Conservation (phyloP, 2,329 filamentous ascomycete species). For the Paraconiothyrium sp. region DNA sequence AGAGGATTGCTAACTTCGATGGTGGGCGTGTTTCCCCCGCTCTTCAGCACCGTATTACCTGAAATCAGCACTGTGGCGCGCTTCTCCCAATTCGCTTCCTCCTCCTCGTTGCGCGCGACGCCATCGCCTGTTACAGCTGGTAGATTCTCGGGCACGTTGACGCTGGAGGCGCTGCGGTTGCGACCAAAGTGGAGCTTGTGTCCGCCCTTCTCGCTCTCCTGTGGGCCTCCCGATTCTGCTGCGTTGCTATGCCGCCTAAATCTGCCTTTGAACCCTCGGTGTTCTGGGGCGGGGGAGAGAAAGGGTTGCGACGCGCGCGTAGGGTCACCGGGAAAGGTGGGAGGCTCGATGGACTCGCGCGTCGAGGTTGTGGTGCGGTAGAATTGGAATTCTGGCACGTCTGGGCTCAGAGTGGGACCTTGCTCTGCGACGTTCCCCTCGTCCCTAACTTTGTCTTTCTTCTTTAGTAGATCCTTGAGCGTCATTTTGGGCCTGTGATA, state of each 20-base stretch:
- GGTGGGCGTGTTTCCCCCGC: slow-evolving; percentile 41
- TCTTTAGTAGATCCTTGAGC: slow-evolving; percentile 69
- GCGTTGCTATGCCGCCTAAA: slow-evolving; percentile 49
- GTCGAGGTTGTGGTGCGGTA: slow-evolving; percentile 83
- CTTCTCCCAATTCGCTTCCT: slow-evolving; percentile 82
- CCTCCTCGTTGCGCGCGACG: slow-evolving; percentile 54
- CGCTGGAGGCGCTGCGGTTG: slow-evolving; percentile 66
- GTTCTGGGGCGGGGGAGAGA: slow-evolving; percentile 36
- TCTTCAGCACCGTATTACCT: slow-evolving; percentile 57
- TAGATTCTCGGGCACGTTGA: slow-evolving; percentile 80
- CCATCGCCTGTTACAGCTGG: slow-evolving; percentile 72
- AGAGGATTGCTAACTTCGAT: slow-evolving; percentile 33
- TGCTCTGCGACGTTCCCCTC: slow-evolving; percentile 34
- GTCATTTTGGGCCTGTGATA: slow-evolving; percentile 58
- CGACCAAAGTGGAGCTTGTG: slow-evolving; percentile 68
- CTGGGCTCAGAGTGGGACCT: slow-evolving; percentile 38
- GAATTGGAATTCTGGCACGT: slow-evolving; percentile 75
- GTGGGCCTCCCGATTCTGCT: slow-evolving; percentile 23
- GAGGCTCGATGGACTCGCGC: slow-evolving; percentile 80
- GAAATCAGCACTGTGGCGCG: slow-evolving; percentile 87
- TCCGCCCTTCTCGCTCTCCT: slow-evolving; percentile 35
- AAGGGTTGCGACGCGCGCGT: slow-evolving; percentile 38
- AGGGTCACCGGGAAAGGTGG: slow-evolving; percentile 60
- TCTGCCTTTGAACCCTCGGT: slow-evolving; percentile 37
- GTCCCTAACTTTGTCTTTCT: slow-evolving; percentile 66